phyloP scores from a whole-genome alignment of 2,329 filamentous ascomycete genomes.

The Penicillium digitatum region DNA sequence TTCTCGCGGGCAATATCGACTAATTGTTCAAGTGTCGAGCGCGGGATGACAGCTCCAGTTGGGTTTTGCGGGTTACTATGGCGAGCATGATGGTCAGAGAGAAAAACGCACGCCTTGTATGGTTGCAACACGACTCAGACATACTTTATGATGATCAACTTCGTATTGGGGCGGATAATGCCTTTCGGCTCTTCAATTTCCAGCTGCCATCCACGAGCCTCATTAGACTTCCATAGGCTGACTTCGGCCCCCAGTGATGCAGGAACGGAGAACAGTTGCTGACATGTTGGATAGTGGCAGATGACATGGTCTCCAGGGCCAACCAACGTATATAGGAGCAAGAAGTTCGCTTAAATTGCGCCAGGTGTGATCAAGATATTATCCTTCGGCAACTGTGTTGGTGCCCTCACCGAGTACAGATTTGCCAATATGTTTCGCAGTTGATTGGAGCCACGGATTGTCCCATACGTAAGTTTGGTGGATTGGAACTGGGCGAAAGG shows the following conservation, averaged over 20 bases:
- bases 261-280: constrained; percentile 75
- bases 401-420: constrained; percentile 58
- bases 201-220: constrained; percentile 62
- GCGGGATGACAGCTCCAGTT: constrained; percentile 62
- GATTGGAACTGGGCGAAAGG: constrained; percentile 46
- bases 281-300: constrained; percentile 81
- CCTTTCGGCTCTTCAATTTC: constrained; percentile 62
- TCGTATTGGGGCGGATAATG: constrained; percentile 53
- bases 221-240: constrained; percentile 67
- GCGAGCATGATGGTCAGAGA: background rate
- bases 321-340: constrained; percentile 69
- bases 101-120: background rate
- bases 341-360: constrained; percentile 77
- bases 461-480: constrained; percentile 65
- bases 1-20: constrained; percentile 60
- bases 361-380: constrained; percentile 73
- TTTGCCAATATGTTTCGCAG: constrained; percentile 63
- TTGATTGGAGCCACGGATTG: constrained; percentile 63
- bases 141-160: constrained; percentile 60
- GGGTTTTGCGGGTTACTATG: constrained; percentile 70
- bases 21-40: constrained; percentile 57
- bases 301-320: constrained; percentile 75
- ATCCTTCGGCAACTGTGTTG: constrained; percentile 50
- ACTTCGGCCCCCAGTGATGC: constrained; percentile 71
- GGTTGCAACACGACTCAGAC: background rate